Evolutionary conservation across 2,329 filamentous ascomycete species (phyloP), one percentile per base, ranked within the genome.

Genomic region (Neopestalotiopsis rosae): DNA sequence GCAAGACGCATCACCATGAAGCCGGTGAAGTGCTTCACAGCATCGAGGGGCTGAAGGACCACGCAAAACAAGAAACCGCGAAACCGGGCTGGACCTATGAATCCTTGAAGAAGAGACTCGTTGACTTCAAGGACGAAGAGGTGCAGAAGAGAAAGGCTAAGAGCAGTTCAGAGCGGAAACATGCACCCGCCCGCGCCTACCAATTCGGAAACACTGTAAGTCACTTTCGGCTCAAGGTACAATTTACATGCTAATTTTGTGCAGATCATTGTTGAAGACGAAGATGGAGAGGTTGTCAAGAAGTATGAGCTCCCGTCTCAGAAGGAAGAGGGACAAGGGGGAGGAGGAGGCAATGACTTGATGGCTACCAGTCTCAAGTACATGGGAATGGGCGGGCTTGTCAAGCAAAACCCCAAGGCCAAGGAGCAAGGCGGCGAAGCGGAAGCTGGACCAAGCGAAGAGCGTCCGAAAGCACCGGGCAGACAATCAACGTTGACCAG

Each of bases 221-320:
- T 79, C 61, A 58, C 10, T 52, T 30, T n/a, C 59, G 24, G 20
- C 45, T 4, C 57, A 2, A 7, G 13, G 34, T 38, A 14, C 30
- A 62, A 32, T 42, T 28, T 28, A 28, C 24, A 28, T 38, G 32
- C 77, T 83, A 75, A 84, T 74, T 64, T 28, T 14, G n/a, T 17
- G 66, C 20, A 93, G 83, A 94, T 97, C 72, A 95, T 97, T 77
- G 92, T 97, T 17, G 93, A 97, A 81, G 93, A 97, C 71, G 92
- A 93, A 78, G 91, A 95, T 74, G 93, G 93, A 58, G 94, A 97
- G 78, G 94, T 97, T 40, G 88, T 97, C 77, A 95, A 95, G 82
- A 90, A 93, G 68, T 95, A 94, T 76, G 91, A 95, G 71, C 87
- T 95, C 34, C 91, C 92, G 1, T 82, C 86, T 0, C 80, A 88